Conservation (phyloP, 768 basidiomycete species). For the Multifurca ochricompacta region DNA sequence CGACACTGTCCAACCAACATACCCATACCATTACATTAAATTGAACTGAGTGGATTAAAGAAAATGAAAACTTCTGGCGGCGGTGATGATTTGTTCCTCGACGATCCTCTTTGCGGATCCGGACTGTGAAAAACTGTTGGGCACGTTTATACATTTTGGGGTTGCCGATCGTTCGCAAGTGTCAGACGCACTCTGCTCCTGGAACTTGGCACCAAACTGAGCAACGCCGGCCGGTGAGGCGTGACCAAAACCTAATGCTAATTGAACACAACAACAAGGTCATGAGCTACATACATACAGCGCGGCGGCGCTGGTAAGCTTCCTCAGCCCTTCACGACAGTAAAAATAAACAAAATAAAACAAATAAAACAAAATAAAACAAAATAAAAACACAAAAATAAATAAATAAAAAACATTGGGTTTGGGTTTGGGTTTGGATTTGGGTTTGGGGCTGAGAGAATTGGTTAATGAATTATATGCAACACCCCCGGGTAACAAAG, state of each 20-base stretch:
- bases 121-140: constrained; percentile 12
- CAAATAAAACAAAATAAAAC: no score
- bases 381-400: no score
- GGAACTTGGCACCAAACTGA: constrained; percentile 15
- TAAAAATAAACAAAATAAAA: not conserved
- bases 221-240: not conserved
- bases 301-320: constrained; percentile 5
- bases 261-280: constrained; percentile 4
- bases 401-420: no score
- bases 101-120: constrained; percentile 13
- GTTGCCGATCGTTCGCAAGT: constrained; percentile 20
- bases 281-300: not conserved
- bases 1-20: not conserved
- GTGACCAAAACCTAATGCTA: no score
- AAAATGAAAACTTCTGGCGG: constrained; percentile 12
- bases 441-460: not conserved
- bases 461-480: not conserved
- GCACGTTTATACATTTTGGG: constrained; percentile 19
- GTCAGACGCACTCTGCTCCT: constrained; percentile 13
- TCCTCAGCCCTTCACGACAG: constrained; percentile 13
- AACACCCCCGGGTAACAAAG: constrained; percentile 6
- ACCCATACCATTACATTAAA: no score
- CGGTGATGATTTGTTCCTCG: constrained; percentile 10
- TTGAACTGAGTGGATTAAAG: constrained; percentile 1
- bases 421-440: no score